Percentiles rank a stretch among this genome's conserved stretches.
These are phyloP conservation scores for Mycena polygramma DNA, from an alignment of 768 basidiomycete genomes.

Conservation along the genomic window DNA sequence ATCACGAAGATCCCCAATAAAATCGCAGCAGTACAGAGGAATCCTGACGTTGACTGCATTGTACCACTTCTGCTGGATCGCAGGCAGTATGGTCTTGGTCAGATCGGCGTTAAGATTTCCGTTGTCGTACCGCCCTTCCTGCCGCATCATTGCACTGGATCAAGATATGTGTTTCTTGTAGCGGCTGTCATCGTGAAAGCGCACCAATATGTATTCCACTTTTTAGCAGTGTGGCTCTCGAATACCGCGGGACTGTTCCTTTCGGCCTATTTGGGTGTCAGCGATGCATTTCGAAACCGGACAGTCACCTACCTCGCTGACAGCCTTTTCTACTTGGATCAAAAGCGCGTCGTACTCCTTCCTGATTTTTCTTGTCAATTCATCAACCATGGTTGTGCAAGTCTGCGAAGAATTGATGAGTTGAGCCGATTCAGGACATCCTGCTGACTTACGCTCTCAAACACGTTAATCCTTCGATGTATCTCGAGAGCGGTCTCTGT, in stretches of 20 bases:
- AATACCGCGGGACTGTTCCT: conserved; percentile 17
- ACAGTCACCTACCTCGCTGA: conserved; percentile 16
- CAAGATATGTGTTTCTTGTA: neutral
- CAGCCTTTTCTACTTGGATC: conserved; percentile 6
- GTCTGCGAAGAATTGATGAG: neutral
- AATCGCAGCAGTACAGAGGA: neutral
- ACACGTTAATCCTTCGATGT: neutral
- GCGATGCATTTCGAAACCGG: neutral
- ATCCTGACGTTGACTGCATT: neutral
- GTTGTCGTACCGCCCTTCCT: conserved; percentile 17
- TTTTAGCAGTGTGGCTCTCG: neutral
- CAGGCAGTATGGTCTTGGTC: neutral
- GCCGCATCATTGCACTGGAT: conserved; percentile 32
- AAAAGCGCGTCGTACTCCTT: neutral
- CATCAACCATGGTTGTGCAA: neutral
- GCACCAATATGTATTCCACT: conserved; percentile 36
- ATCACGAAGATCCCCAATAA: neutral
- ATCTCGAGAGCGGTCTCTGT: neutral
- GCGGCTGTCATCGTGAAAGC: no score
- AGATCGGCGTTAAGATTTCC: conserved; percentile 31
- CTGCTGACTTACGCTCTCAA: neutral
- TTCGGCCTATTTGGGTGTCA: conserved; percentile 25
- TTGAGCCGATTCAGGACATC: neutral
- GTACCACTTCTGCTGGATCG: conserved; percentile 2
- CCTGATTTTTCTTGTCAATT: neutral